Conservation (phyloP, 1,139 yeast species). For the Geotrichum macrosporum region DNA sequence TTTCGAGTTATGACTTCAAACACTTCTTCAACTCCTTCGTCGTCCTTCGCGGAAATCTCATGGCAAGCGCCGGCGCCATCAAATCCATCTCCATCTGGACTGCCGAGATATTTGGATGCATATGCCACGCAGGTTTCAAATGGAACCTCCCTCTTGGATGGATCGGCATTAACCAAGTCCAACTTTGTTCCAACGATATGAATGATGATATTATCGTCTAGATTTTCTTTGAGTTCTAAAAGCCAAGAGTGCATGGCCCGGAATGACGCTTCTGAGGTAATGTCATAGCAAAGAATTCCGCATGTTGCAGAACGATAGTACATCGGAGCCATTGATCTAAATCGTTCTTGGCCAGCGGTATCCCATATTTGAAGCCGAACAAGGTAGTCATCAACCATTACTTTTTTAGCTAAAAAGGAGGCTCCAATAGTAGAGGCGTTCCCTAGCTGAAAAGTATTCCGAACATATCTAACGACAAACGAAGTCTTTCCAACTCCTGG, state of each 20-base stretch:
- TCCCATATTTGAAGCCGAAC: constrained; percentile 93
- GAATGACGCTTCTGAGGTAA: constrained; percentile 89
- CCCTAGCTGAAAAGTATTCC: constrained; percentile 86
- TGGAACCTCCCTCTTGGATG: constrained; percentile 38
- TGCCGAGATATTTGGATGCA: constrained; percentile 34
- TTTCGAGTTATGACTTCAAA: constrained; percentile 38
- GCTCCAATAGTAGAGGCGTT: constrained; percentile 95
- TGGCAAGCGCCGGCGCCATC: constrained; percentile 33
- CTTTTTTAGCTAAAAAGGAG: constrained; percentile 84
- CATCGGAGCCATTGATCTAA: constrained; percentile 91
- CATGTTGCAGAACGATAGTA: constrained; percentile 93
- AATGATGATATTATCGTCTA: constrained; percentile 72
- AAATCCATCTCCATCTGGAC: constrained; percentile 18
- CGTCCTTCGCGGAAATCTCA: constrained; percentile 39
- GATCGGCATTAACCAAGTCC: constrained; percentile 50
- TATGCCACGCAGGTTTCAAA: constrained; percentile 39
- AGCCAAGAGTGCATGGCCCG: constrained; percentile 91
- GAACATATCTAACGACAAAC: constrained; percentile 79
- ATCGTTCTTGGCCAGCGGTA: constrained; percentile 91
- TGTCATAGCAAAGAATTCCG: constrained; percentile 85
- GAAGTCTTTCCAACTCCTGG: constrained; percentile 94
- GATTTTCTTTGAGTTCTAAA: constrained; percentile 82
- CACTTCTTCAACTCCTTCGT: constrained; percentile 39
- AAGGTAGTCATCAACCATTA: constrained; percentile 76
- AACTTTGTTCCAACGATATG: constrained; percentile 86